Evolutionary conservation across 108 stramenopile species (phyloP).

Genomic region (Skeletonema grethae): DNA sequence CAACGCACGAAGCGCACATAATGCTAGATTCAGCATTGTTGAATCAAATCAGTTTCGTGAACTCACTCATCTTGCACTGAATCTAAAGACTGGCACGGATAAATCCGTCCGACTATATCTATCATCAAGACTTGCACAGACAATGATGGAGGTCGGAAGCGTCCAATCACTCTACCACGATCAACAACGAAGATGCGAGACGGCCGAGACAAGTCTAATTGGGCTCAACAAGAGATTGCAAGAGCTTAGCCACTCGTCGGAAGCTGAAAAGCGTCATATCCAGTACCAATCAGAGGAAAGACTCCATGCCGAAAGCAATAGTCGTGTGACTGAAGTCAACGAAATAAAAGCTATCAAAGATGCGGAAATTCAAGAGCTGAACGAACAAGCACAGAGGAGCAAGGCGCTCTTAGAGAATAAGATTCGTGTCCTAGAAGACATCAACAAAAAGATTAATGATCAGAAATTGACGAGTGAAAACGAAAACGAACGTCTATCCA

Average conservation of each 20-base stretch:
- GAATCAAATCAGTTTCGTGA: constrained; percentile 60
- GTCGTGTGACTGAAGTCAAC: constrained; percentile 33
- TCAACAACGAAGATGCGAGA: constrained; percentile 31
- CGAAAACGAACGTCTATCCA: constrained; percentile 36
- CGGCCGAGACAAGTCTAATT: constrained; percentile 33
- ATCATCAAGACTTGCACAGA: constrained; percentile 45
- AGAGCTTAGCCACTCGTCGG: constrained; percentile 33
- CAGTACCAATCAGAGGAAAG: constrained; percentile 36
- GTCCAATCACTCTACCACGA: constrained; percentile 14
- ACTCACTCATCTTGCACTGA: constrained; percentile 51
- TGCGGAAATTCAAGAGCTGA: constrained; percentile 38
- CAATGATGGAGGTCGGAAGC: constrained; percentile 27
- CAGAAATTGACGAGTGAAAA: constrained; percentile 26
- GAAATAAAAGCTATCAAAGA: constrained; percentile 41
- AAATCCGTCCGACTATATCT: constrained; percentile 50
- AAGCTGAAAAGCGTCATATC: constrained; percentile 40
- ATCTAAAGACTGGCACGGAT: constrained; percentile 47
- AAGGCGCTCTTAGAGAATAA: constrained; percentile 31
- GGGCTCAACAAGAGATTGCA: constrained; percentile 26
- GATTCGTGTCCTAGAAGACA: constrained; percentile 34
- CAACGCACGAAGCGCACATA: neutral
- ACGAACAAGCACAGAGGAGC: constrained; percentile 24
- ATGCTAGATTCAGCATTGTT: constrained; percentile 54
- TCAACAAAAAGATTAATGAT: constrained; percentile 33
- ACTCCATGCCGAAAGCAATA: constrained; percentile 25